A percentile compares a stretch with the other conserved stretches of the same genome.
Evolutionary conservation across 2,329 filamentous ascomycete species (phyloP).

Genomic region (Paecilomyces formosus): DNA sequence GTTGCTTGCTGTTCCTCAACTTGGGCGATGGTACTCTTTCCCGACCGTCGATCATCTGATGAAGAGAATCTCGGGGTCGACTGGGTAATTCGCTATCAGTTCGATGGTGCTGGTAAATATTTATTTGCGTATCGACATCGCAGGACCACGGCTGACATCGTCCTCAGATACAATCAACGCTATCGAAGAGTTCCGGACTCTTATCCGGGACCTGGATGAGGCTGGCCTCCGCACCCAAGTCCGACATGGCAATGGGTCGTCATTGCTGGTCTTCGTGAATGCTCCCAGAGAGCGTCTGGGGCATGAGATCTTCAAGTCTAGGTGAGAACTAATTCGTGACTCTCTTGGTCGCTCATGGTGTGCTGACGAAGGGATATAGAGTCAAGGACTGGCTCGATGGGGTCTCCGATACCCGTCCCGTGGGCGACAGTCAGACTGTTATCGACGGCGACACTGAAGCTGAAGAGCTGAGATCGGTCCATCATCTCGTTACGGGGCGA

Average conservation of each 20-base stretch:
- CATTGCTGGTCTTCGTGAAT: slow-evolving; percentile 75
- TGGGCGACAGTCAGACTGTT: slow-evolving; percentile 60
- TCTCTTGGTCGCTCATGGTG: background rate
- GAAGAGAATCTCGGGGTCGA: slow-evolving; percentile 65
- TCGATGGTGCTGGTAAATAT: slow-evolving; percentile 56
- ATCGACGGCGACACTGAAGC: slow-evolving; percentile 80
- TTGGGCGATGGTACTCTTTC: background rate
- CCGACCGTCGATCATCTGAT: slow-evolving; percentile 7
- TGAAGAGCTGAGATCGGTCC: slow-evolving; percentile 79
- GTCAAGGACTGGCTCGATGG: slow-evolving; percentile 93
- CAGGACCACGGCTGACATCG: slow-evolving; percentile 5
- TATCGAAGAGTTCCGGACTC: slow-evolving; percentile 66
- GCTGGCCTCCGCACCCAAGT: slow-evolving; percentile 87
- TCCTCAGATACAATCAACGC: slow-evolving; percentile 59
- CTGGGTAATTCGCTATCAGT: slow-evolving; percentile 77
- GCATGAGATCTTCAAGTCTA: slow-evolving; percentile 75
- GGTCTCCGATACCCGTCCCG: slow-evolving; percentile 68
- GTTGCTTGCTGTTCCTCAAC: background rate
- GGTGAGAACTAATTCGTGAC: slow-evolving; percentile 35
- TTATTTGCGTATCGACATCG: background rate
- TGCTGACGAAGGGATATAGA: slow-evolving; percentile 36
- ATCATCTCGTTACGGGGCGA: slow-evolving; percentile 71
- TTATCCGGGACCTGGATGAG: slow-evolving; percentile 65
- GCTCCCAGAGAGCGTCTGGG: slow-evolving; percentile 70
- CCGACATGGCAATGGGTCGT: slow-evolving; percentile 65